Base-by-base conservation (phyloP, 2,329 filamentous ascomycete species). In the Phaeosphaeriaceae sp. region DNA sequence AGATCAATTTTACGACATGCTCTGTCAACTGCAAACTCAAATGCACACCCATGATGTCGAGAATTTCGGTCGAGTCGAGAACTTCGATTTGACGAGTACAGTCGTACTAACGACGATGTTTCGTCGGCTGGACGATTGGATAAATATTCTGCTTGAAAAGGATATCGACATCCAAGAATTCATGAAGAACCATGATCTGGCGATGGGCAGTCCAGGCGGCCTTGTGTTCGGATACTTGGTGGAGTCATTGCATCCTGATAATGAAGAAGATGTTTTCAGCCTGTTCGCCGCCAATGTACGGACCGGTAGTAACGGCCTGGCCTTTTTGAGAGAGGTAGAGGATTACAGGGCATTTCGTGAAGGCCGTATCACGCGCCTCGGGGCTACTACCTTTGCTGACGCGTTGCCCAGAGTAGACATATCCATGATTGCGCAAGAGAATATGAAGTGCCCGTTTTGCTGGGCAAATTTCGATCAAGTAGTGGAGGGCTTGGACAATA, bases 401-500 rank as follows among this genome's bases (percentile, higher is more conserved):
- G 13, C 29, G 16, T 29, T 46, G 17, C 13, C 21, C 2, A 32
- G 20, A n/a, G 35, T 34, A 12, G 28, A 46, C 23, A 18, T 46
- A 4, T 12, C 28, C 11, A 9, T 13, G 9, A 46, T 40, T 16
- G 13, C 35, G 7, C 35, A 18, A 16, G 28, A 34, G 17, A 13
- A 33, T 17, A 40, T 34, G 18, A 28, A 29, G 13, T 46, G 43
- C 18, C 8, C 16, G 3, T 29, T 34, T 17, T 40, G 29, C 20
- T 40, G 28, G 43, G 16, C 4, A 13, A 20, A 40, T n/a, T 46
- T 40, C 16, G 43, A 46, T 20, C 28, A 46, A 15, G 20, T 8
- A 4, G 15, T n/a, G 13, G 13, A 39, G 11, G 35, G 43, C 15
- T 5, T 33, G 6, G 17, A 39, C 16, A 39, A 46, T 17, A 12